Evolutionary conservation across 805 yeast genomes (phyloP), one percentile per base, ranked within the genome.

Genomic region (Lipomyces mesembrius): DNA sequence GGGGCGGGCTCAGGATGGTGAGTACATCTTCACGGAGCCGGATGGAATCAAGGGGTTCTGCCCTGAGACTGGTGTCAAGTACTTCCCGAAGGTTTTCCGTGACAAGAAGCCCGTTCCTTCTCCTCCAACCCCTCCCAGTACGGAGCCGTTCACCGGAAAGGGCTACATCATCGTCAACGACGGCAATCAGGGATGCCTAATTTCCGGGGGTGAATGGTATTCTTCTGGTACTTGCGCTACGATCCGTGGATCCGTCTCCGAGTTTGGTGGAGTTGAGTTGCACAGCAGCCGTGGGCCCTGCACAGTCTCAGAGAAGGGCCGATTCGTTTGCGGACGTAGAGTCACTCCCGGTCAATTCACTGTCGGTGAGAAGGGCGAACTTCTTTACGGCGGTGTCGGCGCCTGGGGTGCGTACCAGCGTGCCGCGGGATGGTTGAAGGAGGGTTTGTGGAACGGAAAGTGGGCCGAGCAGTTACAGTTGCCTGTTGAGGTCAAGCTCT

Each of bases 141-240:
- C 74, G 29, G 77, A 74, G 76, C 43, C 73, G 75, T 25, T 63
- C 72, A 1, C 68, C 75, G 59, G 92, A 17, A 60, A 70, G 57
- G 74, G 91, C 1, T 81, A 77, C 72, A 74, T 90, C 57, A 82
- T 79, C 62, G 78, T 86, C 14, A 75, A 82, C 22, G 84, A 79
- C 54, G 84, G 87, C 65, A 70, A 77, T 3, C 57, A 68, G 53
- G 97, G 97, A 9, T 91, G 97, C 78, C 79, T 94, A 66, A 94
- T 93, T 74, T 85, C 90, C 67, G 90, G 86, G 74, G 99, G 99
- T 3, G 84, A 86, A 71, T 93, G 96, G 95, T 91, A 88, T 78
- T 75, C 83, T 3, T 76, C 79, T 53, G 97, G 97, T 0, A 86
- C 95, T 0, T 94, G 98, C 77, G 98, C 97, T 3, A 86, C 89